Percentiles rank a stretch among this genome's conserved stretches.
Conservation (phyloP, 2,329 filamentous ascomycete genomes). For the Verticillium nonalfalfae region DNA sequence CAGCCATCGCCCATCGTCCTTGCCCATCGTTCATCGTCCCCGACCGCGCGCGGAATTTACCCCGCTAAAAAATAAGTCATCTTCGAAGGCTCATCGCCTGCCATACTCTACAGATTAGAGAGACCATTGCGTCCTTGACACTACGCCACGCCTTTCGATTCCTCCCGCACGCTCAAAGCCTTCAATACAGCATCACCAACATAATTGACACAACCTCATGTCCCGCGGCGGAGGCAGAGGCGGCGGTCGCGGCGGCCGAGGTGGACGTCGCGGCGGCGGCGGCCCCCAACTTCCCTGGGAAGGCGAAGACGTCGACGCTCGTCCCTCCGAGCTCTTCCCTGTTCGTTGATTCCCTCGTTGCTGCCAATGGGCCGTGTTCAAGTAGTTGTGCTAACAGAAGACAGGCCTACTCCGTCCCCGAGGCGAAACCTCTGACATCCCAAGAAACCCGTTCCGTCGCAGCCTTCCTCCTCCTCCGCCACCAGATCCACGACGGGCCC, state of each 20-base stretch:
- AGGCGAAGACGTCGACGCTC: slow-evolving; percentile 48
- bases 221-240: slow-evolving; percentile 46
- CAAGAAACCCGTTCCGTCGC: slow-evolving; percentile 41
- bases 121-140: not conserved
- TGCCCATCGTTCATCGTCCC: not conserved
- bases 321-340: slow-evolving; percentile 54
- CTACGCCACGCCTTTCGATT: not conserved
- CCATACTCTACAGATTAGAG: not conserved
- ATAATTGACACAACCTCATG: slow-evolving; percentile 25
- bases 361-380: too few species aligned
- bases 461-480: slow-evolving; percentile 48
- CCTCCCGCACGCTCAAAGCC: not conserved
- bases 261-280: slow-evolving; percentile 38
- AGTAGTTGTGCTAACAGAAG: not conserved
- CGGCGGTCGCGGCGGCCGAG: slow-evolving; percentile 42
- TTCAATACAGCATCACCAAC: not conserved
- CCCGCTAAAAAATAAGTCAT: slow-evolving; percentile 3
- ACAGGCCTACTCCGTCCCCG: slow-evolving; percentile 44
- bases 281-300: slow-evolving; percentile 45
- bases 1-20: not conserved
- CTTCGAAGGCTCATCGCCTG: not conserved
- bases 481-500: slow-evolving; percentile 46
- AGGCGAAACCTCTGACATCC: slow-evolving; percentile 32
- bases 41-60: not conserved
- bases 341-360: slow-evolving; percentile 21